Evolutionary conservation across 2,329 filamentous ascomycete species (phyloP).

Genomic region (Nectriaceae sp.): DNA sequence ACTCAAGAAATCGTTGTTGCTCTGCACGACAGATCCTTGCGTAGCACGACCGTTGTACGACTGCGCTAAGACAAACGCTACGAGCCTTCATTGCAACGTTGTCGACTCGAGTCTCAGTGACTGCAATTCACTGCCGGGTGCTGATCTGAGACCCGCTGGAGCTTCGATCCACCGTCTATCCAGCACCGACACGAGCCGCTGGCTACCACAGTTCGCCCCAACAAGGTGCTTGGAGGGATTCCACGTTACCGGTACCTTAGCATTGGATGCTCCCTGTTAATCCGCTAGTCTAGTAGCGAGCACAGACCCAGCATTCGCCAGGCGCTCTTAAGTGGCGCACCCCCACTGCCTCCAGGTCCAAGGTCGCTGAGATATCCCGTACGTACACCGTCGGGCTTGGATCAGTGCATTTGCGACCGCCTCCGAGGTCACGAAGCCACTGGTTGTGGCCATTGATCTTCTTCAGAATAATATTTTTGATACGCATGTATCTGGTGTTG

Average conservation of each 20-base stretch:
- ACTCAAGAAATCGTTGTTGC: too few relatives aligned
- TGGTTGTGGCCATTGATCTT: slow-evolving; percentile 1
- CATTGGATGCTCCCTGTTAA: background rate
- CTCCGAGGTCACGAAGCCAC: too few relatives aligned
- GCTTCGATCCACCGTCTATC: background rate
- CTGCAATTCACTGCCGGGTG: background rate
- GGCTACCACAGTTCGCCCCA: too few relatives aligned
- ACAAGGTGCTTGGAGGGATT: background rate
- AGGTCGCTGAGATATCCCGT: too few relatives aligned
- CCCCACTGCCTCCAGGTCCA: too few relatives aligned
- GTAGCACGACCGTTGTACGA: too few relatives aligned
- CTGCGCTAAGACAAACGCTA: too few relatives aligned
- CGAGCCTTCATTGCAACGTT: too few relatives aligned
- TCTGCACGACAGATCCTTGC: too few relatives aligned
- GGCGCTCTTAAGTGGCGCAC: slow-evolving; percentile 2
- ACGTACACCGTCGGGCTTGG: slow-evolving; percentile 5
- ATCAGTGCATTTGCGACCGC: slow-evolving; percentile 13
- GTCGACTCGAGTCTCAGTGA: background rate
- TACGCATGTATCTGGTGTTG: background rate
- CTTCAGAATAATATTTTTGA: background rate
- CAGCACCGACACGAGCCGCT: too few relatives aligned
- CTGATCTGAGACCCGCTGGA: background rate
- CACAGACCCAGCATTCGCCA: background rate
- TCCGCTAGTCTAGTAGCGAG: slow-evolving; percentile 3
- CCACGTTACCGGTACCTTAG: background rate